Base-by-base conservation (phyloP, 2,329 filamentous ascomycete genomes). In the Aspergillus unguis region DNA sequence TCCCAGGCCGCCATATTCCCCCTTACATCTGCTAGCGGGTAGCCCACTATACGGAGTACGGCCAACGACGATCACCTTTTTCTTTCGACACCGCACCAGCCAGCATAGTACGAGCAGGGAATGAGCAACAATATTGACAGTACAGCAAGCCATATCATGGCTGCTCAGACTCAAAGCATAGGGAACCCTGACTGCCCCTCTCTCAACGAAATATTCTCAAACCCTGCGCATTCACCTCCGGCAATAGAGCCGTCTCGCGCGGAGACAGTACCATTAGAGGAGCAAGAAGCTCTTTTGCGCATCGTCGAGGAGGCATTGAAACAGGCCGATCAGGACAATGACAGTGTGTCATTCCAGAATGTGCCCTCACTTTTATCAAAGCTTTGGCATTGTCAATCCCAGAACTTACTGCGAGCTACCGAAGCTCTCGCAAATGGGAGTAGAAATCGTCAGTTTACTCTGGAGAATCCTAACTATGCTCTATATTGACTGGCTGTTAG, bases 341-440 rank as follows among this genome's bases (percentile, higher is more conserved):
- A 68, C 55, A 36, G 56, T 5, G 55, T 63, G 7, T 45, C 58
- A 29, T 53, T 74, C 37, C 56, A 63, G 47, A 63, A 50, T 17
- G 66, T 70, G 11, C 61, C 55, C 48, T 48, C 53, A 23, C 65
- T 65, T 28, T 54, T 76, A 43, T 55, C 64, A 37, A 62, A 67
- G 48, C 58, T 76, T 23, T 75, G 71, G 72, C 55, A 60, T 44
- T 67, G 61, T 51, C 63, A 63, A 43, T 75, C 72, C 1, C 56
- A 58, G 5, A 67, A 68, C 44, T 54, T 75, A 62, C 54, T 60
- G 8, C 65, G 63, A 51, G 70, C 67, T 7, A 64, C 71, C 8
- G 71, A 75, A 48, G 56, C 67, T 33, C 51, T 76, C 47, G 74
- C 74, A 17, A 71, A 75, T 58, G 70, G 66, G 25, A 75, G 73